Conservation (phyloP, 257 asterid species). For the Agastache rugosa region DNA sequence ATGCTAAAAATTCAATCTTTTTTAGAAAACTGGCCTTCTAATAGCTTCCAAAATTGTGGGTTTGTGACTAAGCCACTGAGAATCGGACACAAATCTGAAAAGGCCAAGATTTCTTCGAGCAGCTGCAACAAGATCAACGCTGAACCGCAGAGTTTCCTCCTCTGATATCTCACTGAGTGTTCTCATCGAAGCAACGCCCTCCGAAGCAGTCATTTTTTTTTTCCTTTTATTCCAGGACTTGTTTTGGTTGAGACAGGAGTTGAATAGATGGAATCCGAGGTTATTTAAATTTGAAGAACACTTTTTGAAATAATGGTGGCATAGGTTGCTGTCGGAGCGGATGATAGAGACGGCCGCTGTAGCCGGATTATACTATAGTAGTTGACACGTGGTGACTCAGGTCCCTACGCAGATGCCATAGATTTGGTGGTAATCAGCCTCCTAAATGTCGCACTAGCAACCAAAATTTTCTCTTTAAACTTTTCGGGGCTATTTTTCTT, state of each 20-base stretch:
- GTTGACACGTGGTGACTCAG: constrained; percentile 14
- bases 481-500: too few species aligned
- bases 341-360: not conserved
- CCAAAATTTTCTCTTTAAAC: too few species aligned
- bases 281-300: not conserved
- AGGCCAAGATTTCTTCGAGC: constrained; percentile 70
- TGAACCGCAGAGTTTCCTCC: constrained; percentile 53
- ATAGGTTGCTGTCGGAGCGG: not conserved
- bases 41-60: constrained; percentile 71
- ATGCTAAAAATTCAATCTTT: not conserved
- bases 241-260: not conserved
- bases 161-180: constrained; percentile 65
- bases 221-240: too few species aligned
- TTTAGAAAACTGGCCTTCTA: constrained; percentile 52
- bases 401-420: not conserved
- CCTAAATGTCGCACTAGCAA: too few species aligned
- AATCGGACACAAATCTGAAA: constrained; percentile 66
- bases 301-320: not conserved
- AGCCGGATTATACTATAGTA: not conserved
- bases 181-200: constrained; percentile 48
- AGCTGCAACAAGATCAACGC: constrained; percentile 86
- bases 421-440: too few species aligned
- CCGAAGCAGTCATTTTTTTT: constrained; percentile 57
- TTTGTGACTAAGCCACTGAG: constrained; percentile 63
- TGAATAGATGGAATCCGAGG: constrained; percentile 1